Conservation (phyloP, 345 rosid species). For the Eucalyptus pauciflora region DNA sequence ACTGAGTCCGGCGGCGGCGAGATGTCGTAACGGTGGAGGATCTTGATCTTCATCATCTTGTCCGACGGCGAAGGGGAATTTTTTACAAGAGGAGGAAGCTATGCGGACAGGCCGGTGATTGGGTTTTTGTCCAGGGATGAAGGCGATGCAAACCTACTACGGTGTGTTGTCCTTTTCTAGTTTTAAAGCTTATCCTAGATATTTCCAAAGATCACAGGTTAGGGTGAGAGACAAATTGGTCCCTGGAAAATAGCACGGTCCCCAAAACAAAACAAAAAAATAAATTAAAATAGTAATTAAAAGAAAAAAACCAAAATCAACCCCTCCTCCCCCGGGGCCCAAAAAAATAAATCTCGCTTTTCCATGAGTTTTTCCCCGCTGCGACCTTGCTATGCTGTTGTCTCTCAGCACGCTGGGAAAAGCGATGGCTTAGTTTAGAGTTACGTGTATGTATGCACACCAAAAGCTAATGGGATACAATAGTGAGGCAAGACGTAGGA, state of each 20-base stretch:
- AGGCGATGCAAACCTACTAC: background rate
- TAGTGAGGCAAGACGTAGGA: background rate
- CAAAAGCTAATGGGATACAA: background rate
- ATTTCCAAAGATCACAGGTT: background rate
- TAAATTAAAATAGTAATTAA: too few relatives aligned
- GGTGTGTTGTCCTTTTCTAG: background rate
- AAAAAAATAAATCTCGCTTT: background rate
- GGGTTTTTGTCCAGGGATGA: background rate
- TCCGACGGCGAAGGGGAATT: background rate
- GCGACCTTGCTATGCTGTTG: background rate
- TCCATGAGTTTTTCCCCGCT: background rate
- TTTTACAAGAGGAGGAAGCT: background rate
- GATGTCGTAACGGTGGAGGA: slow-evolving; percentile 6
- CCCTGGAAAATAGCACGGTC: background rate
- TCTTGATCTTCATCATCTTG: background rate
- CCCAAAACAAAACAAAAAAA: too few relatives aligned
- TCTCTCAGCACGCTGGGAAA: background rate
- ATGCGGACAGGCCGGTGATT: background rate
- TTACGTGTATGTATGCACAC: too few relatives aligned
- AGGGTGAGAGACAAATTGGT: background rate
- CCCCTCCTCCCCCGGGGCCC: too few relatives aligned
- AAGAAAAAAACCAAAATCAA: too few relatives aligned
- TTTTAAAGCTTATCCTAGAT: background rate
- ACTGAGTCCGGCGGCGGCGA: slow-evolving; percentile 19
- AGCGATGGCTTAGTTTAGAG: background rate